Evolutionary conservation across 257 asterid genomes (phyloP).

Genomic region (Henckelia pumila): DNA sequence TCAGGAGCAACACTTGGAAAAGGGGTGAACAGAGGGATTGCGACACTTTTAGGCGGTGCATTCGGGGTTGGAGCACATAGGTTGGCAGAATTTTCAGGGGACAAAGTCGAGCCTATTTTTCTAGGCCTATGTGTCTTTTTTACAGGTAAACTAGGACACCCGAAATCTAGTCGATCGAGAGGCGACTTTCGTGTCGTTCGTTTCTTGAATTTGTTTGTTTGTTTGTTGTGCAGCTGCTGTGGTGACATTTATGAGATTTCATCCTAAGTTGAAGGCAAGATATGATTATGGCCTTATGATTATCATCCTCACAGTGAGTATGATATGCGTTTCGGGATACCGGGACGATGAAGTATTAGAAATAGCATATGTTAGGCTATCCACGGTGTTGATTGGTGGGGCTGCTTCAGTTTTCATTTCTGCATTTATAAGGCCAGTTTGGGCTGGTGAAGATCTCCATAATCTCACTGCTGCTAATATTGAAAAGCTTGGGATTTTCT

Average conservation of each 20-base stretch:
- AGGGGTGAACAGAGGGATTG: constrained; percentile 39
- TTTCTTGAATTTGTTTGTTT: background rate
- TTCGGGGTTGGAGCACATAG: constrained; percentile 43
- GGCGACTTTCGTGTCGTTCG: background rate
- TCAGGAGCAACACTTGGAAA: constrained; percentile 50
- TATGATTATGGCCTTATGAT: constrained; percentile 29
- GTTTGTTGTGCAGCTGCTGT: too few species aligned
- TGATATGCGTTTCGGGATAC: constrained; percentile 28
- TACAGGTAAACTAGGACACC: constrained; percentile 22
- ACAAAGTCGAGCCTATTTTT: constrained; percentile 30
- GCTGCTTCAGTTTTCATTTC: constrained; percentile 17
- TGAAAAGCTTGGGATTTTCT: constrained; percentile 28
- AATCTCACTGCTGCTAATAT: constrained; percentile 30
- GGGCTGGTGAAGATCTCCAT: constrained; percentile 36
- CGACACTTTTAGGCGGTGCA: constrained; percentile 38
- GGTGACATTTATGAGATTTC: constrained; percentile 22
- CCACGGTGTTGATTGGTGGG: constrained; percentile 29
- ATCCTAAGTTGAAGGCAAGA: constrained; percentile 26
- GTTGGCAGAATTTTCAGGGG: constrained; percentile 30
- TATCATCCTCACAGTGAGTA: constrained; percentile 26
- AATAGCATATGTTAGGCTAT: constrained; percentile 23
- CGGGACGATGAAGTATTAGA: constrained; percentile 29
- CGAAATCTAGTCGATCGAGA: background rate
- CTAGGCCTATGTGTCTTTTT: constrained; percentile 34
- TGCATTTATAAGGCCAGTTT: constrained; percentile 19